Evolutionary conservation across 169 alveolate species (phyloP), one percentile per base, ranked within the genome.

Genomic region (Babesia bovis): DNA sequence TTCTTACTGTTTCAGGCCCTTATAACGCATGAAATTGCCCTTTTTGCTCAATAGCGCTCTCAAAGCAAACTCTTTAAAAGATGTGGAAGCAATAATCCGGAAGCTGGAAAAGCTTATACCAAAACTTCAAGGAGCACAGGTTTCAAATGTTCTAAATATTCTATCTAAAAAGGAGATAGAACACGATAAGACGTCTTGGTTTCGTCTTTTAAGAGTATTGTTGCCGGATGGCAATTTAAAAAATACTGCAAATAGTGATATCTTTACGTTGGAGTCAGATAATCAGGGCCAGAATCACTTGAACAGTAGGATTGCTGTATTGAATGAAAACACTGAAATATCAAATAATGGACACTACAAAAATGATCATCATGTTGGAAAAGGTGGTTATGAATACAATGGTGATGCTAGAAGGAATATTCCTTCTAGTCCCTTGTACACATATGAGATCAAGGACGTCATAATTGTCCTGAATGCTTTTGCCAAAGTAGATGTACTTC

Each of bases 401-500:
- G 30, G 30, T 17, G 65, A 53, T 17, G 10, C 36, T 33, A 25
- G 44, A 12, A 15, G 6, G 15, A 40, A 25, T 32, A 26, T 30
- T 26, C 1, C 6, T 19, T 32, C 55, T 26, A 59, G 69, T 21
- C 21, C 63, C 7, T 42, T 81, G 51, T 17, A 67, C 15, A 71
- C 32, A 40, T 69, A 60, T 66, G 72, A 60, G 53, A 73, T 63
- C 44, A 58, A 52, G 59, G 84, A 81, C 32, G 84, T 60, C 9
- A 45, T 61, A 66, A 81, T 71, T 19, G 70, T 81, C 28, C 63
- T 81, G 50, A 81, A 81, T 40, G 57, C 88, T 9, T 81, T 81
- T 51, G 65, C 88, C 49, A 81, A 81, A 38, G 79, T 81, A 17
- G 65, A 45, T 9, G n/a, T 42, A 53, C 36, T 70, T 30, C 47